phyloP scores from a whole-genome alignment of 148 eudicot genomes.

The Diospyros lotus region DNA sequence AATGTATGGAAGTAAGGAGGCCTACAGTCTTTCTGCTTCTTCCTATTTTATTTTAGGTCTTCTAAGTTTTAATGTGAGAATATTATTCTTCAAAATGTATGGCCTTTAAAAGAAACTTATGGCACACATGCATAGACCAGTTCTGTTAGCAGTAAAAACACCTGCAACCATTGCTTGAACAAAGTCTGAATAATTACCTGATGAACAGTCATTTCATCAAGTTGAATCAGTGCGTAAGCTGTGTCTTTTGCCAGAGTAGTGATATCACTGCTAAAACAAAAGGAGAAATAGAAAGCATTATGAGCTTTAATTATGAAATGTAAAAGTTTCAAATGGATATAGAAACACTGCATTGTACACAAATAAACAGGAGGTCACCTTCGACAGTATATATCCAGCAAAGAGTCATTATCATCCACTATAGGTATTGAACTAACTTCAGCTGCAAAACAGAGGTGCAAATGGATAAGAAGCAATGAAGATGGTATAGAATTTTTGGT shows the following conservation, averaged over 20 bases:
- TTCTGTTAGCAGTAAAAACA: too few species aligned
- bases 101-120: too few species aligned
- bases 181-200: constrained; percentile 40
- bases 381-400: constrained; percentile 80
- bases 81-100: too few species aligned
- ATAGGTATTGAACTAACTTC: constrained; percentile 91
- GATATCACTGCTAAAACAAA: constrained; percentile 55
- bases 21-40: too few species aligned
- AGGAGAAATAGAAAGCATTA: neutral
- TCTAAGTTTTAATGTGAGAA: too few species aligned
- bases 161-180: neutral
- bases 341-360: neutral
- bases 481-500: neutral
- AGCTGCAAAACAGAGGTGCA: constrained; percentile 42
- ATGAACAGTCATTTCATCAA: constrained; percentile 79
- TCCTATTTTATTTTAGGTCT: too few species aligned
- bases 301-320: neutral
- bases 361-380: constrained; percentile 43
- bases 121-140: too few species aligned
- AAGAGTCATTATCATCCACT: constrained; percentile 86
- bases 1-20: too few species aligned
- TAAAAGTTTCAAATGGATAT: neutral
- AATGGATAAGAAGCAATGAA: constrained; percentile 14
- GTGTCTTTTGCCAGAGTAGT: constrained; percentile 89
- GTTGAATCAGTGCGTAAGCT: constrained; percentile 74